Conservation (phyloP, 2,329 filamentous ascomycete species). For the Aureobasidium uvarum region DNA sequence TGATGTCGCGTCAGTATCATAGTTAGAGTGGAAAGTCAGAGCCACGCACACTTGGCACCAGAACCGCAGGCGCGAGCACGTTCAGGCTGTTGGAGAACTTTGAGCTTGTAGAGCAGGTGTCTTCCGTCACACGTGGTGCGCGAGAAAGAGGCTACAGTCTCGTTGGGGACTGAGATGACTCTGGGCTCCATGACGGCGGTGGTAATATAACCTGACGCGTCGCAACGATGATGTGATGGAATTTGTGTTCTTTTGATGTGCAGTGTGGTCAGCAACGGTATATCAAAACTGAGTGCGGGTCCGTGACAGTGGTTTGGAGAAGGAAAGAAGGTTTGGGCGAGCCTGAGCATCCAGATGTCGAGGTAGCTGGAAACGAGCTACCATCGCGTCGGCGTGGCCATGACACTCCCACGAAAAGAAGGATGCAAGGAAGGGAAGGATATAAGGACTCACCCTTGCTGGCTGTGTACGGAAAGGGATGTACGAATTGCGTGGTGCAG, state of each 20-base stretch:
- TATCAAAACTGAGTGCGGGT: background rate
- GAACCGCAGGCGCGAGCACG: conserved; percentile 92
- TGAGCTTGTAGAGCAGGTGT: conserved; percentile 75
- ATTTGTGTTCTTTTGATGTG: background rate
- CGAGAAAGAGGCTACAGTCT: conserved; percentile 53
- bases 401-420: conserved; percentile 7
- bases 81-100: conserved; percentile 90
- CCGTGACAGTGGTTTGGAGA: conserved; percentile 22
- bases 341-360: conserved; percentile 6
- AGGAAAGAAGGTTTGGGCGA: conserved; percentile 15
- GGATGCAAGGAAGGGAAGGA: conserved; percentile 12
- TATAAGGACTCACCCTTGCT: conserved; percentile 16
- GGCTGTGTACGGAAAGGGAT: background rate
- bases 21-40: background rate
- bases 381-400: conserved; percentile 22
- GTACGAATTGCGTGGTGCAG: background rate
- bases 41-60: conserved; percentile 79
- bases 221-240: background rate
- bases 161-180: conserved; percentile 55
- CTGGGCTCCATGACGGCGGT: conserved; percentile 32
- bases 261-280: conserved; percentile 2
- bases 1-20: conserved; percentile 41
- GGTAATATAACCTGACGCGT: background rate
- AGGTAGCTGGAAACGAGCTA: conserved; percentile 16
- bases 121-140: conserved; percentile 72